phyloP scores from a whole-genome alignment of 2,329 filamentous ascomycete genomes.

The Endoconidiophora polonica region DNA sequence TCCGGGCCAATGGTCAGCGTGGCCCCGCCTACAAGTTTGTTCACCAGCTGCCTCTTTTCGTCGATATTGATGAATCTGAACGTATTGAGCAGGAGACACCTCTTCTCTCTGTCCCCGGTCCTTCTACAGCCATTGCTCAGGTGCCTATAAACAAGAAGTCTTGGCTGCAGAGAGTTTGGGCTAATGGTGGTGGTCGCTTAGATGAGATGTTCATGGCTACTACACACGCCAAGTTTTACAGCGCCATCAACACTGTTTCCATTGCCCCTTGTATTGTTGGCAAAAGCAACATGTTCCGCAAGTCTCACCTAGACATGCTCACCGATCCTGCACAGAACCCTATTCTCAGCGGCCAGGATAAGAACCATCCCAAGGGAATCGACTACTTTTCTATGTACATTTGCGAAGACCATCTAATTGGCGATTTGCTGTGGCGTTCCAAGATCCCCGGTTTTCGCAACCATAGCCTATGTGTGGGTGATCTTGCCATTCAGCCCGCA shows the following conservation, averaged over 20 bases:
- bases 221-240: conserved; percentile 92
- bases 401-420: conserved; percentile 93
- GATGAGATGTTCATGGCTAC: conserved; percentile 94
- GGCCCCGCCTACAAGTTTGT: conserved; percentile 67
- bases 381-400: conserved; percentile 93
- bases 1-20: conserved; percentile 28
- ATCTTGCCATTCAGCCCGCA: conserved; percentile 81
- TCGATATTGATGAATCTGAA: conserved; percentile 42
- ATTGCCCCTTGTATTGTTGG: conserved; percentile 88
- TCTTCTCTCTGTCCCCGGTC: neutral
- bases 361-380: conserved; percentile 43
- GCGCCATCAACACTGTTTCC: conserved; percentile 83
- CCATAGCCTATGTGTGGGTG: conserved; percentile 70
- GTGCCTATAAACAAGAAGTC: neutral
- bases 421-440: conserved; percentile 76
- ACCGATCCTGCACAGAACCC: conserved; percentile 34
- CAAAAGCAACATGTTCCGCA: conserved; percentile 97
- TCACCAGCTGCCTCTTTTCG: conserved; percentile 76
- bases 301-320: conserved; percentile 68
- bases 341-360: conserved; percentile 19
- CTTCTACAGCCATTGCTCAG: neutral
- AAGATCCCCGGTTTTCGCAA: conserved; percentile 49
- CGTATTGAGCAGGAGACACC: conserved; percentile 8
- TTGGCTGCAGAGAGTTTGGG: conserved; percentile 19
- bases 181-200: conserved; percentile 56